phyloP scores from a whole-genome alignment of 345 rosid species.

The Chamaenerion angustifolium region DNA sequence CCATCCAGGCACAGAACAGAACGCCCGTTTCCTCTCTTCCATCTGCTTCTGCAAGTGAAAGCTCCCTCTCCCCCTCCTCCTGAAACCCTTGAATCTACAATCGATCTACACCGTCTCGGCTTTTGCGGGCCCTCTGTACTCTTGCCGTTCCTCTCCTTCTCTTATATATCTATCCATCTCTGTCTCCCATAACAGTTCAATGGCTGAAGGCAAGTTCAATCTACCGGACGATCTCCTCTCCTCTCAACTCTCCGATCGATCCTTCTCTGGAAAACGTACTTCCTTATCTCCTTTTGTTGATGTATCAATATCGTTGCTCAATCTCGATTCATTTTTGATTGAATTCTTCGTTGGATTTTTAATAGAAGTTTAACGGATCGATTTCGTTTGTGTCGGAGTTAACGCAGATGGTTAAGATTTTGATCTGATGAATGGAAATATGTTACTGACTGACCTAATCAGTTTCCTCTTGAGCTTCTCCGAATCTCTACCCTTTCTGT shows the following conservation, averaged over 20 bases:
- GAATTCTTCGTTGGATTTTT: background rate
- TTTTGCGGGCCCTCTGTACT: background rate
- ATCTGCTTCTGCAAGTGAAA: conserved; percentile 2
- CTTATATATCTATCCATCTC: conserved; percentile 4
- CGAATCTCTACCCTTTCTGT: background rate
- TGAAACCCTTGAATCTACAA: conserved; percentile 16
- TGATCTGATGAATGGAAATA: conserved; percentile 2
- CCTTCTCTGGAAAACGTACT: conserved; percentile 37
- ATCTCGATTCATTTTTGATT: background rate
- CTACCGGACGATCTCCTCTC: conserved; percentile 70
- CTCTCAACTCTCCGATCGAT: conserved; percentile 47
- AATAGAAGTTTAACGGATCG: conserved; percentile 1
- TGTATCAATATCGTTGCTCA: background rate
- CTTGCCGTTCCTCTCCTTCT: conserved; percentile 3
- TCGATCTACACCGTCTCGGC: conserved; percentile 7
- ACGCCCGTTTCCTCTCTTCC: background rate
- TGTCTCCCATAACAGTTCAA: conserved; percentile 11
- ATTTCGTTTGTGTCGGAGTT: background rate
- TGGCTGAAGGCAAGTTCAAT: conserved; percentile 75
- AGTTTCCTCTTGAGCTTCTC: too few relatives aligned
- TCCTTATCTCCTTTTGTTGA: background rate
- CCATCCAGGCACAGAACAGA: conserved; percentile 7
- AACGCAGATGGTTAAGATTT: background rate
- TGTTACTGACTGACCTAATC: background rate
- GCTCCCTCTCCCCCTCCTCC: background rate